Base-by-base conservation (phyloP, 352 stramenopile genomes). In the Pythium utonaiense region DNA sequence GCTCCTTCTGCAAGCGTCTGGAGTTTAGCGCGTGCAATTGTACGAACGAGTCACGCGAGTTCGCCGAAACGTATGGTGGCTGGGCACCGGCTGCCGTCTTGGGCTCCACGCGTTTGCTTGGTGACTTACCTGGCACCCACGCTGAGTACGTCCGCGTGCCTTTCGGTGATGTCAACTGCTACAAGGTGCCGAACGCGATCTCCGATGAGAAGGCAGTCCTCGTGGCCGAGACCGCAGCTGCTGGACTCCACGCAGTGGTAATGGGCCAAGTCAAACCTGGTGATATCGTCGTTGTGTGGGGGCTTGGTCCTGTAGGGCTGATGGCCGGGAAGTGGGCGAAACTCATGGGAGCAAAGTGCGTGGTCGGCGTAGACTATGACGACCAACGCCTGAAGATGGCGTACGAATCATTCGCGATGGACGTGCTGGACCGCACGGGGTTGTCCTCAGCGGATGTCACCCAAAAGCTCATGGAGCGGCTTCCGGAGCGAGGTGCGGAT, bases 101-200 rank as follows among this genome's bases (percentile, higher is more conserved):
- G 22, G 83, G 83, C 2, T 72, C 64, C 27, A 78, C 73, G 3
- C 71, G 72, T 6, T 60, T 89, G 70, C 45, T 82, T 27, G 77
- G 74, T 59, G 86, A 83, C 51, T 60, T 89, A 5, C 80, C 81
- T 0, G 84, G 84, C 48, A 75, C 80, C 22, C 78, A 91, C 53
- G 84, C 84, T 8, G 78, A 93, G 73, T 91, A 74, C 45, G 78
- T 91, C 14, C 78, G 83, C 22, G 83, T 93, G 60, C 83, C 83
- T 3, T 88, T 83, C 42, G 83, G 63, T 4, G 83, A 93, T 28
- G 50, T 75, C 22, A 93, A 90, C 69, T 89, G 80, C 61, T 80
- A 79, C 58, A 79, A 80, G 65, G 36, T 91, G 14, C 81, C 81
- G 7, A 71, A 72, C 16, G 62, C 67, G 30, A 57, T 91, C 13